Evolutionary conservation across 2,329 filamentous ascomycete species (phyloP), one percentile per base, ranked within the genome.

Genomic region (Nothomitra cinnamomea): DNA sequence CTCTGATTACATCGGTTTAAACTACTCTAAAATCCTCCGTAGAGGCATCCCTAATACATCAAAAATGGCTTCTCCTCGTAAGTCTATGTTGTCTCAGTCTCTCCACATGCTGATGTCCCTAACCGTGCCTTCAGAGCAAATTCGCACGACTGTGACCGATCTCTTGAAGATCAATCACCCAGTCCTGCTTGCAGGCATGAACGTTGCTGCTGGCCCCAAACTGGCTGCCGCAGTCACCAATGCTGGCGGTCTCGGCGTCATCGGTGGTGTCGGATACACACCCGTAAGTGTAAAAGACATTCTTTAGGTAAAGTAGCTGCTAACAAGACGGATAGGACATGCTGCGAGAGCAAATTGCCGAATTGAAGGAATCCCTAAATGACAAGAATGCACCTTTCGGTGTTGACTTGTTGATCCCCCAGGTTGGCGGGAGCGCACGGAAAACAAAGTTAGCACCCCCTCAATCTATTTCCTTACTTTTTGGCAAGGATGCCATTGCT

Each of bases 151-250:
- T 60, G 76, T 89, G 64, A 98, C 92, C 62, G 90, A 96, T 78
- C 85, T 96, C 59, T 85, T 98, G 72, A 86, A 87, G 76, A 96
- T 98, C 79, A 87, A 94, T 69, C 92, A 98, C 72, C 92, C 92
- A 56, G 76, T 98, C 66, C 75, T 98, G 64, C 82, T 98, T 58
- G 92, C 92, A 62, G 92, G 92, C 68, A 98, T 98, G 92, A 96
- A 98, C 77, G 92, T 96, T 58, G 92, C 92, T 55, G 92, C 92
- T 56, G 92, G 92, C 51, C 92, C 92, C 54, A 94, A 88, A 77
- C 82, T 98, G 64, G 92, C 92, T 53, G 92, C 92, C 35, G 92
- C 92, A 42, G 92, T 98, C 62, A 94, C 90, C 61, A 95, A 98
- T 70, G 92, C 92, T 52, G 92, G 92, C 61, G 92, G 92, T 64